Percentiles rank a stretch among this genome's conserved stretches.
Evolutionary conservation across 2,329 filamentous ascomycete genomes (phyloP).

Genomic region (Paracorniculantispora psalliotae): DNA sequence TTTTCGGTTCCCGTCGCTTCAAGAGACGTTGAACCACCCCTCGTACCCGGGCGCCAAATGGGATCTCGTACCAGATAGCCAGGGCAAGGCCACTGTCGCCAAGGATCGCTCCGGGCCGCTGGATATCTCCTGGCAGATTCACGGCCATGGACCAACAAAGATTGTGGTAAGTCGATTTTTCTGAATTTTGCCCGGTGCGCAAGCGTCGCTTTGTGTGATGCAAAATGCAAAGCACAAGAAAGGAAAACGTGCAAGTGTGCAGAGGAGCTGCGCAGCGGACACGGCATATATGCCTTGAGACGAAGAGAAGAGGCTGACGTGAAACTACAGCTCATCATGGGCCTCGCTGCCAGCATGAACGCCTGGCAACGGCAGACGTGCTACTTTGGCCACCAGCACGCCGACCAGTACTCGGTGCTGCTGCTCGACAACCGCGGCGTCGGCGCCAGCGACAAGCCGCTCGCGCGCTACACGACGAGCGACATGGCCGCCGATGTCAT

Average conservation of each 20-base stretch:
- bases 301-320: too few species aligned
- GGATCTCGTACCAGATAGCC: conserved; percentile 60
- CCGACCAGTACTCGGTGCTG: conserved; percentile 65
- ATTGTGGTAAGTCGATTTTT: conserved; percentile 57
- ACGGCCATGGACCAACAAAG: conserved; percentile 68
- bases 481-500: conserved; percentile 78
- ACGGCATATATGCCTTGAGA: neutral
- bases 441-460: conserved; percentile 72
- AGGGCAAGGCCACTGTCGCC: conserved; percentile 61
- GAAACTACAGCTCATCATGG: conserved; percentile 65
- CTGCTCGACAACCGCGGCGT: conserved; percentile 83
- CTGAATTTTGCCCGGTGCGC: too few species aligned
- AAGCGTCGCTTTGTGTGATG: too few species aligned
- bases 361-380: conserved; percentile 81
- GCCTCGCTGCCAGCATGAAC: conserved; percentile 62
- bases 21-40: conserved; percentile 58
- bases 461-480: conserved; percentile 72
- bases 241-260: too few species aligned
- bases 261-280: too few species aligned
- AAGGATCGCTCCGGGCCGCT: conserved; percentile 67
- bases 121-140: conserved; percentile 72
- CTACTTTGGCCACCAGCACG: conserved; percentile 70
- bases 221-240: too few species aligned
- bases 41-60: conserved; percentile 64
- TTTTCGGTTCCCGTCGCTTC: conserved; percentile 38